Base-by-base conservation (phyloP, 1,284 basidiomycete genomes). In the Phellinidium pouzarii region DNA sequence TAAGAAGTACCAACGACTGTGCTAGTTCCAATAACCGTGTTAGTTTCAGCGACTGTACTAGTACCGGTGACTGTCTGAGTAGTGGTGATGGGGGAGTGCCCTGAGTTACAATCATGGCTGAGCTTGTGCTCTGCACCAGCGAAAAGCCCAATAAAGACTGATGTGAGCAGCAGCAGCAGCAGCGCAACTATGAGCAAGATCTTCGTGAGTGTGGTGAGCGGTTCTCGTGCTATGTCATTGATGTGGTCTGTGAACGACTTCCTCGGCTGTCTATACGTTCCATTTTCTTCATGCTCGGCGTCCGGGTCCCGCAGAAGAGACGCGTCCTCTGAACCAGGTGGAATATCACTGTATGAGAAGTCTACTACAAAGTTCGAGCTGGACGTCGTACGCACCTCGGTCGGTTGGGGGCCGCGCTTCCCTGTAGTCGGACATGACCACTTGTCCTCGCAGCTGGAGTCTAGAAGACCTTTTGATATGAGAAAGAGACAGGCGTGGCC, bases 121-220 rank as follows among this genome's bases (percentile, higher is more conserved):
- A 93, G 76, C 58, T 82, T 84, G 63, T 86, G 82, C 63, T 92
- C 83, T 1, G 87, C 84, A 4, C 91, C 92, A 23, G 89, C 87
- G 68, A 95, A 98, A 4, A 99, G 76, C 7, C 95, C 95, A 58
- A 94, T 84, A 68, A 96, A 95, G 20, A 92, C 79, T 19, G 89
- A 87, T 57, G 82, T 82, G 48, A 94, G 73, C 34, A 97, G 74
- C 6, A 98, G 76, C 51, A 97, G 76, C 27, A 90, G 62, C 54
- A 98, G 76, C 0, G 82, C 79, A 44, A 89, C 69, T 12, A 84
- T 73, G 12, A 91, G 79, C 1, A 98, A 80, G 51, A 92, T 73
- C 70, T 91, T 88, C 54, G 92, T 87, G 56, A 96, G 77, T n/a
- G 83, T 77, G 0, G 91, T 91, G 31, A 94, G 76, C 1, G 89